Conservation (phyloP, 768 basidiomycete genomes). For the Megacollybia marginata region DNA sequence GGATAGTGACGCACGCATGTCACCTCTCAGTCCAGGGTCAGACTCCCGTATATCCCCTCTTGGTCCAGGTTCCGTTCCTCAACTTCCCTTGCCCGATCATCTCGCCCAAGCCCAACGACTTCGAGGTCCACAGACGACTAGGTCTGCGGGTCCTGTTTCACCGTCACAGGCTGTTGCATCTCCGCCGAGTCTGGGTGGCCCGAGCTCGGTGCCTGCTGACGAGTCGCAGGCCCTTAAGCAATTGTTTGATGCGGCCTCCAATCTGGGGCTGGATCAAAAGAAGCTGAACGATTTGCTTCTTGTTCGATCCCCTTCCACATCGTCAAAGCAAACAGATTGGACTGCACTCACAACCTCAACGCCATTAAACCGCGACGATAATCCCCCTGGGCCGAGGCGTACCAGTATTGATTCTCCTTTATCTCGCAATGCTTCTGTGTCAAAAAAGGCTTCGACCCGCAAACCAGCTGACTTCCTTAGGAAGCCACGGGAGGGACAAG, state of each 20-base stretch:
- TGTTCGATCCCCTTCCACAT: conserved; percentile 61
- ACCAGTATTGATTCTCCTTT: conserved; percentile 16
- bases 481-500: conserved; percentile 8
- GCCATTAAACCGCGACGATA: not conserved
- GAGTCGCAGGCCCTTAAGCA: conserved; percentile 58
- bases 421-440: conserved; percentile 12
- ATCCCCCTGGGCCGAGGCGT: not conserved
- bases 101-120: not conserved
- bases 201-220: conserved; percentile 7
- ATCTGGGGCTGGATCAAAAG: conserved; percentile 67
- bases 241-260: conserved; percentile 67
- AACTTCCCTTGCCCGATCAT: not conserved
- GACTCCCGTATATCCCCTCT: not conserved
- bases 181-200: conserved; percentile 4
- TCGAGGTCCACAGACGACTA: conserved; percentile 7
- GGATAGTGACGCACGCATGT: not conserved
- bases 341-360: conserved; percentile 22
- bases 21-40: not conserved
- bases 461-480: conserved; percentile 9
- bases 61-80: conserved; percentile 3
- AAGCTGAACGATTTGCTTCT: conserved; percentile 67
- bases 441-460: conserved; percentile 7
- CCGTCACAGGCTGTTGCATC: conserved; percentile 16
- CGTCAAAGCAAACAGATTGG: conserved; percentile 46
- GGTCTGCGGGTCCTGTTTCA: conserved; percentile 24